A percentile compares a stretch with the other conserved stretches of the same genome.
Conservation (phyloP, 129 eudicot genomes). For the Artemisia tridentata region DNA sequence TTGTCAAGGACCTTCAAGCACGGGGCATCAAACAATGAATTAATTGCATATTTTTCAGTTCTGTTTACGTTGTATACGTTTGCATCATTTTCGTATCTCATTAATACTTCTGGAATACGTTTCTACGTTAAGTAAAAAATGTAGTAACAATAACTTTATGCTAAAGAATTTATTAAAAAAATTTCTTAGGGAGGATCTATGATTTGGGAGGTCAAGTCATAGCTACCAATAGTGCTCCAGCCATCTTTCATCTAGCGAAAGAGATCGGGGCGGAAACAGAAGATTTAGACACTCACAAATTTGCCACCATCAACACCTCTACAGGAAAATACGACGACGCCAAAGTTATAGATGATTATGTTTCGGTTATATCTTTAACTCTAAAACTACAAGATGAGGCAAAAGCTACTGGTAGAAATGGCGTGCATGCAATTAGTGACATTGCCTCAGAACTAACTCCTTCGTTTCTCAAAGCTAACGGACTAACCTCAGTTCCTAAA, state of each 20-base stretch:
- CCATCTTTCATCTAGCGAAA: constrained; percentile 44
- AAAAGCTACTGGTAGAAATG: constrained; percentile 28
- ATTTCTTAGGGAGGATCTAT: constrained; percentile 36
- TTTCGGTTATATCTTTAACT: constrained; percentile 41
- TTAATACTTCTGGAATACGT: too few species aligned
- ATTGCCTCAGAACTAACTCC: constrained; percentile 45
- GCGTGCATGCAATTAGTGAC: constrained; percentile 49
- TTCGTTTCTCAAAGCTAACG: constrained; percentile 35
- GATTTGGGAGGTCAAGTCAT: constrained; percentile 57
- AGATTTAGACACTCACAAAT: constrained; percentile 36
- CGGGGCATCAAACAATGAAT: too few species aligned
- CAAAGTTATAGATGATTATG: constrained; percentile 37
- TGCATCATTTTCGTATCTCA: too few species aligned
- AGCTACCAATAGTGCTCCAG: constrained; percentile 48
- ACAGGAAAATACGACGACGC: constrained; percentile 35
- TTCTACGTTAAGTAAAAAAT: neutral
- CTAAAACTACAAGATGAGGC: constrained; percentile 46
- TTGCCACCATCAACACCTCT: constrained; percentile 32
- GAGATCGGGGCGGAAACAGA: constrained; percentile 42
- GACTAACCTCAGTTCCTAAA: constrained; percentile 41
- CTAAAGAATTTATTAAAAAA: neutral
- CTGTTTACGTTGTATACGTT: too few species aligned
- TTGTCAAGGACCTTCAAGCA: too few species aligned
- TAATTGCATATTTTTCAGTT: too few species aligned
- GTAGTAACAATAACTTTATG: neutral